These are phyloP conservation scores for Nicotiana paniculata DNA, from an alignment of 257 asterid species.

Conservation along the genomic window DNA sequence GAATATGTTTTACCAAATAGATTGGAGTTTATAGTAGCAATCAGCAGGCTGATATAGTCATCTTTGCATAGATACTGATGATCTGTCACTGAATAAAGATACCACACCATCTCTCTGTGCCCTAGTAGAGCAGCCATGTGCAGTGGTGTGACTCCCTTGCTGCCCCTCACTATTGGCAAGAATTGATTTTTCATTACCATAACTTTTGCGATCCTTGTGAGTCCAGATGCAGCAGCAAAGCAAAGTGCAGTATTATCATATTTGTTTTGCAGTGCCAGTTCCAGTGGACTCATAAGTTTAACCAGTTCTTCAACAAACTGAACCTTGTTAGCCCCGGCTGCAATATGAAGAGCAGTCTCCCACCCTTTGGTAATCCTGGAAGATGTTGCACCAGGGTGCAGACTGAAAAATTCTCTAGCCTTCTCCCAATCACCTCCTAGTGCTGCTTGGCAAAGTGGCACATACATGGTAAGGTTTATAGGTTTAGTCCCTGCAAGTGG, in stretches of 20 bases:
- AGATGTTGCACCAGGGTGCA: conserved; percentile 16
- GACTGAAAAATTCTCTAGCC: conserved; percentile 16
- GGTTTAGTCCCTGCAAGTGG: conserved; percentile 15
- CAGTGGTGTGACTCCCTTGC: conserved; percentile 32
- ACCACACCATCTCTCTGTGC: conserved; percentile 30
- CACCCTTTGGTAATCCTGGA: conserved; percentile 29
- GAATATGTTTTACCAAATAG: conserved; percentile 18
- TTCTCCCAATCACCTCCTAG: conserved; percentile 27
- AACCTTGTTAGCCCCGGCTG: conserved; percentile 30
- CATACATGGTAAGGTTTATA: conserved; percentile 18
- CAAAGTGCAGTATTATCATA: conserved; percentile 32
- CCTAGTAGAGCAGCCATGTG: conserved; percentile 38
- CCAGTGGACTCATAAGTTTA: conserved; percentile 23
- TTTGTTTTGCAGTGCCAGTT: conserved; percentile 24
- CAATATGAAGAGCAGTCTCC: conserved; percentile 32
- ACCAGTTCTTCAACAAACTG: conserved; percentile 29
- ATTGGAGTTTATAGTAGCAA: conserved; percentile 27
- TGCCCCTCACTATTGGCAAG: conserved; percentile 29
- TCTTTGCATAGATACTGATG: conserved; percentile 14
- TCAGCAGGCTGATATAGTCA: conserved; percentile 22
- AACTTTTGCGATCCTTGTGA: conserved; percentile 19
- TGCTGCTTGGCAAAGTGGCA: conserved; percentile 31
- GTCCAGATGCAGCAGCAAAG: conserved; percentile 36
- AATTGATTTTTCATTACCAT: conserved; percentile 22
- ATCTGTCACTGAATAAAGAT: conserved; percentile 25